Percentiles rank a stretch among this genome's conserved stretches.
Conservation (phyloP, 164 flowering plant genomes). For the Chloranthus sessilifolius region DNA sequence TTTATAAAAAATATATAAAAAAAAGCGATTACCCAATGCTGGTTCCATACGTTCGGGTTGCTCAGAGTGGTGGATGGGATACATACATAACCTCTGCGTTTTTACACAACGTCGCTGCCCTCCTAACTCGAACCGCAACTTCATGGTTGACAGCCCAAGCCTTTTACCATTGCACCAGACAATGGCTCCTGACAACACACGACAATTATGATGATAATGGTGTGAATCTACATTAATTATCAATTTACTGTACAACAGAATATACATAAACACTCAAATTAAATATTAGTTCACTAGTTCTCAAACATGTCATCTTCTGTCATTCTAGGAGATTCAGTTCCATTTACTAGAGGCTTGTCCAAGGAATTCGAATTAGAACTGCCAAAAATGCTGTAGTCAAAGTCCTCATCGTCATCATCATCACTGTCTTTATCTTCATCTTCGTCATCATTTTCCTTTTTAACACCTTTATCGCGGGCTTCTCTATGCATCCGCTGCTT, state of each 20-base stretch:
- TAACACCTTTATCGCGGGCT: conserved; percentile 26
- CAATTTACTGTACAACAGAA: conserved; percentile 1
- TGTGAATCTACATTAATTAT: conserved; percentile 1
- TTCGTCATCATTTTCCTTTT: conserved; percentile 12
- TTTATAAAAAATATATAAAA: too few species aligned
- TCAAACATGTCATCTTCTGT: conserved; percentile 70
- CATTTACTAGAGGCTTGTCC: conserved; percentile 63
- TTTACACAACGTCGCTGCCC: too few species aligned
- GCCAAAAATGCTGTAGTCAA: conserved; percentile 52
- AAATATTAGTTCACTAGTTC: conserved; percentile 15
- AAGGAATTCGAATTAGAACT: conserved; percentile 19
- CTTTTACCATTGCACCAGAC: too few species aligned
- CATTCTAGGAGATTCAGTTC: conserved; percentile 58
- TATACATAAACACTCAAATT: background rate
- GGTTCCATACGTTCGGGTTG: too few species aligned
- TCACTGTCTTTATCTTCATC: conserved; percentile 34
- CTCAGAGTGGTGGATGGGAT: too few species aligned
- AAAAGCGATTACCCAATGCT: too few species aligned
- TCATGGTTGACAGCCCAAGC: too few species aligned
- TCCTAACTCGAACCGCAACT: too few species aligned
- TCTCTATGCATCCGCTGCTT: conserved; percentile 52
- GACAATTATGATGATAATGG: background rate
- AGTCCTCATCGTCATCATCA: conserved; percentile 47
- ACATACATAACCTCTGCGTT: too few species aligned
- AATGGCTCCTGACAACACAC: too few species aligned